These are phyloP conservation scores for Lepidium africanum DNA, from an alignment of 345 rosid species.

Conservation along the genomic window DNA sequence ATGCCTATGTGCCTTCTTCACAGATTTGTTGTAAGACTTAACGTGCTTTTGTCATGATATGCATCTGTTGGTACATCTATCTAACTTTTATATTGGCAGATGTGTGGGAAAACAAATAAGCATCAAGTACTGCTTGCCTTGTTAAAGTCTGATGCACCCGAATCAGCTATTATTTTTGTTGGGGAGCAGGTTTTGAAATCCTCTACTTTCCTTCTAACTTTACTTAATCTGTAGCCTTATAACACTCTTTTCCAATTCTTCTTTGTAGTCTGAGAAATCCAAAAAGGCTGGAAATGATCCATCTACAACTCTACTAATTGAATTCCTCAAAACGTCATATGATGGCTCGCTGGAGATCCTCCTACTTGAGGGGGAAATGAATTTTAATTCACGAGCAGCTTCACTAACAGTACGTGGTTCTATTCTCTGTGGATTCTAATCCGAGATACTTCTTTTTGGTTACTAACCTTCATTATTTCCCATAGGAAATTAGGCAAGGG, in stretches of 20 bases:
- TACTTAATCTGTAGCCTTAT: not conserved
- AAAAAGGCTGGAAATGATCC: conserved; percentile 76
- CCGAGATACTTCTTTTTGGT: not conserved
- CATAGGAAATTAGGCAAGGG: conserved; percentile 71
- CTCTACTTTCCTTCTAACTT: conserved; percentile 1
- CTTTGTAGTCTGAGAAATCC: conserved; percentile 79
- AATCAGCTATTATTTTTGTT: conserved; percentile 70
- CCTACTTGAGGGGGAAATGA: conserved; percentile 72
- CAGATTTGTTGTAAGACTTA: conserved; percentile 52
- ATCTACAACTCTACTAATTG: conserved; percentile 48
- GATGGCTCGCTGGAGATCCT: conserved; percentile 45
- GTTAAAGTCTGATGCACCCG: conserved; percentile 53
- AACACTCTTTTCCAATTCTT: conserved; percentile 3
- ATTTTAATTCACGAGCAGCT: conserved; percentile 81
- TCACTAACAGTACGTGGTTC: conserved; percentile 54
- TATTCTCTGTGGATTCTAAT: not conserved
- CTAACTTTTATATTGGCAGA: conserved; percentile 33
- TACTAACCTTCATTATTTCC: not conserved
- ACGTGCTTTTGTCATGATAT: not conserved
- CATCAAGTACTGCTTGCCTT: conserved; percentile 51
- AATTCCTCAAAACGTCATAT: conserved; percentile 56
- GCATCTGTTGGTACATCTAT: not conserved
- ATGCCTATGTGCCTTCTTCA: conserved; percentile 70
- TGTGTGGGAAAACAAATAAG: conserved; percentile 43
- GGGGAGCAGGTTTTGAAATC: conserved; percentile 63